Conservation (phyloP, 2,329 filamentous ascomycete species). For the Seiridium unicorne region DNA sequence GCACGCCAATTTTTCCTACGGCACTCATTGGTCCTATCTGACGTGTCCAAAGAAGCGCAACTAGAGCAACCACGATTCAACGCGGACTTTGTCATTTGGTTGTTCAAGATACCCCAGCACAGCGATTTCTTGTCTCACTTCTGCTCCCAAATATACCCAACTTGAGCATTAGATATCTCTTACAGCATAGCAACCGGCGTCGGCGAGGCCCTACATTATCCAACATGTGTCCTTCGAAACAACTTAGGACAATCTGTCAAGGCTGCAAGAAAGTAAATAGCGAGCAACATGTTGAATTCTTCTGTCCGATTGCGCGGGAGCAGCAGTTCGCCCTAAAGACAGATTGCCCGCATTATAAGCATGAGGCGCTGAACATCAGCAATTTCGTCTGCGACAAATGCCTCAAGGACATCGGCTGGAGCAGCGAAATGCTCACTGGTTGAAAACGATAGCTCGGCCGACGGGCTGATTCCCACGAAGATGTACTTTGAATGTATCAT, state of each 20-base stretch:
- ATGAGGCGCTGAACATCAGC: conserved; percentile 7
- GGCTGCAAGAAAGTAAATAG: conserved; percentile 8
- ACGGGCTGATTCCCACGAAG: not conserved
- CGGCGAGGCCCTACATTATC: not conserved
- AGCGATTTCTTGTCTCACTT: no score
- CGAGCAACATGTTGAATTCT: conserved; percentile 9
- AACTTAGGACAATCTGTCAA: conserved; percentile 11
- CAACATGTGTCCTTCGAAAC: conserved; percentile 11
- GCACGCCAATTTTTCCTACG: no score
- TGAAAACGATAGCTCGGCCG: not conserved
- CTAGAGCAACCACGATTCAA: no score
- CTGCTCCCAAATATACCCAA: no score
- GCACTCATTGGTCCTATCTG: no score
- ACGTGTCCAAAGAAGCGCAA: no score
- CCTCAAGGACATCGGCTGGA: conserved; percentile 8
- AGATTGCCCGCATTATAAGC: conserved; percentile 10
- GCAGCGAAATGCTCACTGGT: conserved; percentile 4
- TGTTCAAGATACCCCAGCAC: no score
- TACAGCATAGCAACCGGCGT: not conserved
- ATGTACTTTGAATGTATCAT: no score
- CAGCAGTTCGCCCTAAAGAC: conserved; percentile 6
- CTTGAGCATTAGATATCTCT: no score
- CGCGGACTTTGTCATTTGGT: no score
- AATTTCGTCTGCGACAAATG: conserved; percentile 11
- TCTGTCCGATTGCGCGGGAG: conserved; percentile 9